Evolutionary conservation across 2,329 filamentous ascomycete species (phyloP).

Genomic region (Fusarium duplospermum): DNA sequence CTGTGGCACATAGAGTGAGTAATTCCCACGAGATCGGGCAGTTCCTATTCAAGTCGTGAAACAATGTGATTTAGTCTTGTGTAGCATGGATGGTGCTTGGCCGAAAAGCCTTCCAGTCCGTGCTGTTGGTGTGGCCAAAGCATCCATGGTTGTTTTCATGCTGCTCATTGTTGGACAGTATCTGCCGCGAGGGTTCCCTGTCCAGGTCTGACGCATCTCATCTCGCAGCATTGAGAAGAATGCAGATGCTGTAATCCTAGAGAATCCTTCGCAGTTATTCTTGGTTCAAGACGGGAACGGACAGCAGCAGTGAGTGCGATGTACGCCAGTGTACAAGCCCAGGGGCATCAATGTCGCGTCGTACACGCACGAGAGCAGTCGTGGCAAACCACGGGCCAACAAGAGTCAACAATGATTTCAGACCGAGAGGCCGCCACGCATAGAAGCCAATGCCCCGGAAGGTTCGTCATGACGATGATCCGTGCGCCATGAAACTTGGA

Average conservation of each 20-base stretch:
- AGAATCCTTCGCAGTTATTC: background rate
- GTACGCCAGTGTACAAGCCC: background rate
- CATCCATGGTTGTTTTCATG: background rate
- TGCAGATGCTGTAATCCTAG: background rate
- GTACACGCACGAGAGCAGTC: background rate
- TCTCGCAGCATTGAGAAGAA: background rate
- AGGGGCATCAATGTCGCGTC: background rate
- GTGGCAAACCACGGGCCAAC: background rate
- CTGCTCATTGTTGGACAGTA: background rate
- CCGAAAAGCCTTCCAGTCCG: background rate
- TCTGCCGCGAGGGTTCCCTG: background rate
- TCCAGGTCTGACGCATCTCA: background rate
- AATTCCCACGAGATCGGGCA: background rate
- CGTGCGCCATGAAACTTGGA: slow-evolving; percentile 27
- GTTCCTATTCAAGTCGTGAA: background rate
- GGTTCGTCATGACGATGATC: slow-evolving; percentile 22
- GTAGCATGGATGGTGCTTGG: background rate
- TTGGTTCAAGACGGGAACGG: background rate
- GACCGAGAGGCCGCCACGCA: slow-evolving; percentile 4
- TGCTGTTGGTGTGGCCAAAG: background rate
- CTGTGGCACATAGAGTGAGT: background rate
- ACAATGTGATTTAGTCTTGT: background rate
- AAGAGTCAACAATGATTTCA: background rate
- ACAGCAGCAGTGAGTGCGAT: background rate
- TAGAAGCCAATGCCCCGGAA: background rate